A percentile compares a stretch with the other conserved stretches of the same genome.
These are phyloP conservation scores for Paraphoma sp. DNA, from an alignment of 2,329 filamentous ascomycete species.

Conservation along the genomic window DNA sequence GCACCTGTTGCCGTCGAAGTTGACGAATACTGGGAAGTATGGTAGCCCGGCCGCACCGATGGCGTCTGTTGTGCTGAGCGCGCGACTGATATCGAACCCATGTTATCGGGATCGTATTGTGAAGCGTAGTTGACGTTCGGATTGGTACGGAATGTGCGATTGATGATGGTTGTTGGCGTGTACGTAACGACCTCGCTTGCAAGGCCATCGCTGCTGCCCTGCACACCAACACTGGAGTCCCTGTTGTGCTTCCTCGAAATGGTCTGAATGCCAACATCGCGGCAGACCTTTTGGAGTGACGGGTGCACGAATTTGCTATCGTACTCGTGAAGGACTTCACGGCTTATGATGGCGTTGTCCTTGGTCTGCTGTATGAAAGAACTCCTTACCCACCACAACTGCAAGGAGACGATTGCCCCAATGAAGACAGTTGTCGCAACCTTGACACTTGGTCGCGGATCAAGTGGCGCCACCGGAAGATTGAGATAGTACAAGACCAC, in stretches of 20 bases:
- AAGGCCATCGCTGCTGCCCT: constrained; percentile 51
- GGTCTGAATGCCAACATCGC: constrained; percentile 81
- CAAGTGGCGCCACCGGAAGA: constrained; percentile 76
- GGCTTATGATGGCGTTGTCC: constrained; percentile 83
- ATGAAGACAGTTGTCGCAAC: constrained; percentile 83
- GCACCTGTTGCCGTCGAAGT: constrained; percentile 46
- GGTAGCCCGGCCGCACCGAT: constrained; percentile 24
- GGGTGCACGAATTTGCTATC: constrained; percentile 96
- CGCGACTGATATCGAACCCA: constrained; percentile 20
- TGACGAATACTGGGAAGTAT: constrained; percentile 43
- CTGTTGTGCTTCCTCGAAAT: constrained; percentile 47
- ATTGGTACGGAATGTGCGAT: constrained; percentile 79
- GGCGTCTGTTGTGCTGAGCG: constrained; percentile 33
- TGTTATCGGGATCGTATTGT: constrained; percentile 72
- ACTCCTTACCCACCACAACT: constrained; percentile 75
- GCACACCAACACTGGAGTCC: constrained; percentile 47
- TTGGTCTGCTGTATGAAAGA: constrained; percentile 85
- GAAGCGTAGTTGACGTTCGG: constrained; percentile 81
- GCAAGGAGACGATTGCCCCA: constrained; percentile 74
- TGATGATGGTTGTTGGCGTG: constrained; percentile 66
- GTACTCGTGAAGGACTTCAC: constrained; percentile 93
- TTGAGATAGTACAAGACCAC: constrained; percentile 90
- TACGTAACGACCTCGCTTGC: constrained; percentile 65
- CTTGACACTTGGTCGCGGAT: constrained; percentile 83
- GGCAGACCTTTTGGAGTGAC: constrained; percentile 78